A percentile compares a stretch with the other conserved stretches of the same genome.
phyloP scores from a whole-genome alignment of 2,329 filamentous ascomycete genomes.

The Calcarisporium arbuscula region DNA sequence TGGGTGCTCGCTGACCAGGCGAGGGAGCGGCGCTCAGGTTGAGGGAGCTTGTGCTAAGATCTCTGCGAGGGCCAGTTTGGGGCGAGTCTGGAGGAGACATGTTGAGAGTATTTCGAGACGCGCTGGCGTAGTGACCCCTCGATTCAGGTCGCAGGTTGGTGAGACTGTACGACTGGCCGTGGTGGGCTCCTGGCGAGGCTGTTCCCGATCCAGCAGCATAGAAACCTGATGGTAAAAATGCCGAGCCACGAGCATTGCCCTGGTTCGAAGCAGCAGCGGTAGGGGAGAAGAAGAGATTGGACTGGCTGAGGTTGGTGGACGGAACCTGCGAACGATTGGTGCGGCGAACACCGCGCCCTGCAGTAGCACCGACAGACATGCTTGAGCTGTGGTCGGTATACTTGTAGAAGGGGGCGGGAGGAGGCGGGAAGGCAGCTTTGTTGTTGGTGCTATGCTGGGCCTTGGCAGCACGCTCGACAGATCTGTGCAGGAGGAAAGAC shows the following conservation, averaged over 20 bases:
- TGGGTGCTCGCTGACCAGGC: conserved; percentile 69
- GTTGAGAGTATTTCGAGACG: conserved; percentile 36
- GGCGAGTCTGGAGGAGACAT: conserved; percentile 63
- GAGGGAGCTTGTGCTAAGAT: conserved; percentile 59
- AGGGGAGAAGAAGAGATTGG: conserved; percentile 89
- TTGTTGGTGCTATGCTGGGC: conserved; percentile 63
- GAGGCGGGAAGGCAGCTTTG: conserved; percentile 58
- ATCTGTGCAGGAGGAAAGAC: conserved; percentile 86
- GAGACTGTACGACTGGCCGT: conserved; percentile 51
- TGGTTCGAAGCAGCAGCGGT: conserved; percentile 66
- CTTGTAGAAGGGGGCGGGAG: conserved; percentile 57
- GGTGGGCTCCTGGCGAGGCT: conserved; percentile 39
- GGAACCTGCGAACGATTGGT: conserved; percentile 43
- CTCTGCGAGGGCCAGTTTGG: conserved; percentile 39
- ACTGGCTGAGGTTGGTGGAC: conserved; percentile 53
- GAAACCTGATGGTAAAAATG: conserved; percentile 86
- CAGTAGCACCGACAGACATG: conserved; percentile 39
- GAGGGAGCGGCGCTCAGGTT: conserved; percentile 51
- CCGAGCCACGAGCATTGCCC: conserved; percentile 58
- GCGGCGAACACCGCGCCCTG: conserved; percentile 45
- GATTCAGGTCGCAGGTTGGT: conserved; percentile 56
- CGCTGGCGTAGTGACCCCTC: conserved; percentile 37
- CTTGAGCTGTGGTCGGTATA: conserved; percentile 54
- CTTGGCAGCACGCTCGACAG: conserved; percentile 78
- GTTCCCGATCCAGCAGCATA: conserved; percentile 68